Conservation (phyloP, 345 rosid genomes). For the Iberis pinnata region DNA sequence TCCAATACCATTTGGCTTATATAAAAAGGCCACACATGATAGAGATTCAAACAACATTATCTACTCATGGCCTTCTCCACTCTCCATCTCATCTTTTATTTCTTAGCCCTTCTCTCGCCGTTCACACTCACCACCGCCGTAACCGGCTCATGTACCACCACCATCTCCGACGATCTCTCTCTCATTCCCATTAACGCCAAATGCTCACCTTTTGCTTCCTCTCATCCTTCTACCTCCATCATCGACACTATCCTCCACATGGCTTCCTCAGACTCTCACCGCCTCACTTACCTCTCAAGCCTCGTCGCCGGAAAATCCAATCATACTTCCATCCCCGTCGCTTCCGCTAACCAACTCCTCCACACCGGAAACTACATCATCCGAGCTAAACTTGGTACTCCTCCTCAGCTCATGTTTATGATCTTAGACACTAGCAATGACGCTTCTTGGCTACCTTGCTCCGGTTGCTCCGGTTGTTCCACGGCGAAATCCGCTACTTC, state of each 20-base stretch:
- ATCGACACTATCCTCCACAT: conserved; percentile 50
- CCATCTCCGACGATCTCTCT: conserved; percentile 43
- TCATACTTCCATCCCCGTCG: conserved; percentile 46
- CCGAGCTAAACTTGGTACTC: conserved; percentile 64
- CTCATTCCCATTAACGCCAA: conserved; percentile 62
- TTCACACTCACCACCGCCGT: conserved; percentile 28
- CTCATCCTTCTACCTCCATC: conserved; percentile 41
- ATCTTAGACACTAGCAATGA: conserved; percentile 78
- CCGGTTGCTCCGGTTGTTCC: conserved; percentile 65
- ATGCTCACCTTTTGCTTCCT: conserved; percentile 65
- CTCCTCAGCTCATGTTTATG: conserved; percentile 74
- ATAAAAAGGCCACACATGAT: conserved; percentile 8
- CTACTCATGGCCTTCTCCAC: conserved; percentile 41
- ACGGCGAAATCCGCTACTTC: too few relatives aligned
- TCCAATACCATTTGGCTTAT: not conserved
- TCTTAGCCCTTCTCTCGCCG: conserved; percentile 32
- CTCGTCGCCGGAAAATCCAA: conserved; percentile 41
- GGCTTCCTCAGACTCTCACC: conserved; percentile 60
- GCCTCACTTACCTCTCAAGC: conserved; percentile 53
- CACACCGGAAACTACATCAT: conserved; percentile 55
- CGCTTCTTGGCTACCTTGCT: conserved; percentile 70
- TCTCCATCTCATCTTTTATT: conserved; percentile 31
- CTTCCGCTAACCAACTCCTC: conserved; percentile 43
- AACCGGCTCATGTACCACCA: conserved; percentile 39
- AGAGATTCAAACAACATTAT: conserved; percentile 4